Conservation (phyloP, 2,329 filamentous ascomycete species). For the Alternaria hordeiaustralica region DNA sequence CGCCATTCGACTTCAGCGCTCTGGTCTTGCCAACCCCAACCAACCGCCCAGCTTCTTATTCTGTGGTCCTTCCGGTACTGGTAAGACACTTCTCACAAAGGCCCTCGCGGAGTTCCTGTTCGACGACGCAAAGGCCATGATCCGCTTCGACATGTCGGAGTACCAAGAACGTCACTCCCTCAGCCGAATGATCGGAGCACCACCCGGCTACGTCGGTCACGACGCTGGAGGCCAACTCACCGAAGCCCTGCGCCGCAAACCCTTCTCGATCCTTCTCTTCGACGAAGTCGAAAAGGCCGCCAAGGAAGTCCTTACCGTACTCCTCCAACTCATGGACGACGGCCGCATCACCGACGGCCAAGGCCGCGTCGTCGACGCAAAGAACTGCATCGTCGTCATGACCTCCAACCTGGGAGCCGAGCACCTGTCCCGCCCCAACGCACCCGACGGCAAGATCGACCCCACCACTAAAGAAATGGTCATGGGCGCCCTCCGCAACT, state of each 20-base stretch:
- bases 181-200: slow-evolving; percentile 96
- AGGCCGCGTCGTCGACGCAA: slow-evolving; percentile 91
- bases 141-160: slow-evolving; percentile 99
- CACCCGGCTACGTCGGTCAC: slow-evolving; percentile 95
- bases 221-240: slow-evolving; percentile 96
- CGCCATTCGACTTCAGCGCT: slow-evolving; percentile 92
- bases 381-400: slow-evolving; percentile 99
- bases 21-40: slow-evolving; percentile 93
- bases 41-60: slow-evolving; percentile 98
- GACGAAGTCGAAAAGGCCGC: slow-evolving; percentile 99
- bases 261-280: slow-evolving; percentile 97
- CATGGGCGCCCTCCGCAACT: slow-evolving; percentile 88
- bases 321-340: slow-evolving; percentile 99
- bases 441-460: slow-evolving; percentile 84
- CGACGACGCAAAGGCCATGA: slow-evolving; percentile 96
- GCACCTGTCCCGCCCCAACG: slow-evolving; percentile 80
- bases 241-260: slow-evolving; percentile 88
- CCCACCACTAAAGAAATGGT: slow-evolving; percentile 85
- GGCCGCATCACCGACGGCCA: slow-evolving; percentile 98
- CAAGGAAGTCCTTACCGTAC: slow-evolving; percentile 94
- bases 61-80: slow-evolving; percentile 96
- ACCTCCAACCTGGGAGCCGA: slow-evolving; percentile 97
- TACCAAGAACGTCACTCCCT: slow-evolving; percentile 97
- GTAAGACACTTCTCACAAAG: slow-evolving; percentile 97
- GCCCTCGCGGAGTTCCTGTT: slow-evolving; percentile 97